Evolutionary conservation across 352 stramenopile genomes (phyloP), one percentile per base, ranked within the genome.

Genomic region (Phytophthora pini): DNA sequence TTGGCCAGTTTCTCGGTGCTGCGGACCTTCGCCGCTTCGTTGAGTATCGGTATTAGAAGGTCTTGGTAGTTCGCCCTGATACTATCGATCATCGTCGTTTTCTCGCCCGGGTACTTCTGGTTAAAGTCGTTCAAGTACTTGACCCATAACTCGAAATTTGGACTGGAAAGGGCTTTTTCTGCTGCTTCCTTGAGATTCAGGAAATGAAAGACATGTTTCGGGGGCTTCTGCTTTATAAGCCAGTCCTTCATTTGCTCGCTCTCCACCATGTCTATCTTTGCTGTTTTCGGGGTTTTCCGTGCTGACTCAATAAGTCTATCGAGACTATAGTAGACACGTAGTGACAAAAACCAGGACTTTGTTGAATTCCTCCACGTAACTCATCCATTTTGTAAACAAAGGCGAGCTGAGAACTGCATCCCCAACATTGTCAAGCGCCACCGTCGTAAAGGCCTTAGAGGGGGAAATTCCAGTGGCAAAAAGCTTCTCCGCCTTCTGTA

Each of bases 341-440:
- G 1, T n/a, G 34, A 5, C 8, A 5, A 12, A 15, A 45, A 45
- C 39, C n/a, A 45, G 15, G 11, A 45, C 9, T 17, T 45, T 45
- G 20, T 45, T 45, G 39, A 45, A 45, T 22, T 10, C 20, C 8
- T n/a, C 20, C 45, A 51, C 45, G 45, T 51, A 51, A 9, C 22
- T 20, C 24, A 38, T 51, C 45, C 24, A 51, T 10, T 7, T 22
- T 9, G 12, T 38, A 51, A 51, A 34, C 22, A 51, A 5, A 24
- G 45, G 22, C 5, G 15, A 20, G 15, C 45, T 20, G 26, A 51
- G 45, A 24, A 51, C 5, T 38, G 45, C 7, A 39, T 20, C 17
- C 17, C 17, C 17, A 20, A 20, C 17, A 20, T 20, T 20, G 17
- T 20, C 17, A 20, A 20, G 17, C 17, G 17, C 17, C 17, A 20